These are phyloP conservation scores for Corchorus olitorius DNA, from an alignment of 345 rosid species.

Conservation along the genomic window DNA sequence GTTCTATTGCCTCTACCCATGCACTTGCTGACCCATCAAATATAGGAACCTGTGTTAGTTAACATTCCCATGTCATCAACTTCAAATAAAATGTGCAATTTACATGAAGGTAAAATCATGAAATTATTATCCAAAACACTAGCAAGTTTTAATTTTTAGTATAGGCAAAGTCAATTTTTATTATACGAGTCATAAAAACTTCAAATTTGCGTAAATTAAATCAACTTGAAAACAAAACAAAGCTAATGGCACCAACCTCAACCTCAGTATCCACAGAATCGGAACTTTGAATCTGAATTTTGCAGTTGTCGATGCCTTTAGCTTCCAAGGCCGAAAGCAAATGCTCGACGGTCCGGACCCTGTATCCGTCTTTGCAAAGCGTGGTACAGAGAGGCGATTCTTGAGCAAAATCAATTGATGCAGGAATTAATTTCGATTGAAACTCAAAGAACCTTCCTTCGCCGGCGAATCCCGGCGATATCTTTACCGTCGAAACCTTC, in stretches of 20 bases:
- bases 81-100: not conserved
- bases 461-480: conserved; percentile 69
- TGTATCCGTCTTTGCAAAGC: conserved; percentile 53
- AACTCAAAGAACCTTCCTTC: conserved; percentile 68
- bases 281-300: conserved; percentile 50
- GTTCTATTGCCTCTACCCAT: conserved; percentile 70
- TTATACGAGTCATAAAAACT: not conserved
- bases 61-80: not conserved
- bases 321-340: conserved; percentile 90
- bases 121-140: not conserved
- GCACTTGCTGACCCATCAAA: conserved; percentile 84
- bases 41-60: conserved; percentile 67
- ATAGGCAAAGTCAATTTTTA: not conserved
- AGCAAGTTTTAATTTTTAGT: not conserved
- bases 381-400: conserved; percentile 76
- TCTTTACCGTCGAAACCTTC: conserved; percentile 54
- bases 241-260: conserved; percentile 45
- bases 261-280: conserved; percentile 42
- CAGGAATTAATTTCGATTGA: conserved; percentile 54
- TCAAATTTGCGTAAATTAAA: conserved; percentile 1
- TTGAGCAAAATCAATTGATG: conserved; percentile 57
- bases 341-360: conserved; percentile 79
- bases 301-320: conserved; percentile 72
- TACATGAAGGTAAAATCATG: not conserved
- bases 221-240: not conserved